Evolutionary conservation across 176 grass and related monocot species (phyloP).

Genomic region (Aegilops speltoides): DNA sequence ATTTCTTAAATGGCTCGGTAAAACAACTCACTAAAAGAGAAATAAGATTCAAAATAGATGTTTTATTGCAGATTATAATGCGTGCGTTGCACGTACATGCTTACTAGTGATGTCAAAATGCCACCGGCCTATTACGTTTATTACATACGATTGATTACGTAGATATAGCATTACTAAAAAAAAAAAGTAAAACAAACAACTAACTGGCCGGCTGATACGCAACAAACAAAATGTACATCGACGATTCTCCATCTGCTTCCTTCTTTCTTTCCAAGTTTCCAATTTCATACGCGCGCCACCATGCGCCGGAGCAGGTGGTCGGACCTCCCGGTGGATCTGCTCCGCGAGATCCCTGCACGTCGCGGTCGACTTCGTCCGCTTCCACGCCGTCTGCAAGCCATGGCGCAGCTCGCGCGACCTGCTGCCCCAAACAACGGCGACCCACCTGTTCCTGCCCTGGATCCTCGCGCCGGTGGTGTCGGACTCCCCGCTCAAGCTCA

Average conservation of each 20-base stretch:
- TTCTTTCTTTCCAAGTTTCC: no score
- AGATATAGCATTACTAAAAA: no score
- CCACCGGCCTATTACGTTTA: no score
- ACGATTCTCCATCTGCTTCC: neutral
- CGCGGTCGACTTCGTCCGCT: neutral
- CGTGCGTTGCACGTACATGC: no score
- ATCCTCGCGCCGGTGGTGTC: neutral
- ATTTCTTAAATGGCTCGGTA: no score
- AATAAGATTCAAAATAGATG: no score
- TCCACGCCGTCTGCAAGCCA: neutral
- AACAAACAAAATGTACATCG: neutral
- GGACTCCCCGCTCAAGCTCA: neutral
- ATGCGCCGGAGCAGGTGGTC: neutral
- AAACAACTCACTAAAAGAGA: no score
- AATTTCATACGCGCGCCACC: neutral
- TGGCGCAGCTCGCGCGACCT: neutral
- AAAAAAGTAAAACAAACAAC: no score
- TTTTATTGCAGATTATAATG: no score
- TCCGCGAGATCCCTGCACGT: neutral
- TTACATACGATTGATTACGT: no score
- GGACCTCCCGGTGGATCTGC: neutral
- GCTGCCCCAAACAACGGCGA: neutral
- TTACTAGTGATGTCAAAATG: no score
- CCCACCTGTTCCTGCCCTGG: neutral
- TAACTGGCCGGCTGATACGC: no score